Conservation (phyloP, 139 green algal genomes). For the Marvania coccoides region DNA sequence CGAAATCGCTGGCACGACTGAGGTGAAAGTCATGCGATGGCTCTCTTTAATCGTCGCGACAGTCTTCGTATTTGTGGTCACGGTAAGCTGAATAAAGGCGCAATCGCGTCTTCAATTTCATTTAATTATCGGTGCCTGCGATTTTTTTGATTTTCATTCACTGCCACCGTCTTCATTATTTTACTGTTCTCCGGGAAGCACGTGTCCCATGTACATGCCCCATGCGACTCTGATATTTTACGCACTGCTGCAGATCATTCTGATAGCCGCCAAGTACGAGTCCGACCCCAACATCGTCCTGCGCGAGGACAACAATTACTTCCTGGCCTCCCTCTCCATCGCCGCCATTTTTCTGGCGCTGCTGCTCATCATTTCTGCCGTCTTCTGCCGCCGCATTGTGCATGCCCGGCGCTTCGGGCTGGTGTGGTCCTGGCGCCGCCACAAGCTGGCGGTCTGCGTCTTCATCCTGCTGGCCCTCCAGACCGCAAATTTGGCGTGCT, state of each 20-base stretch:
- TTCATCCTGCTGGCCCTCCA: background rate
- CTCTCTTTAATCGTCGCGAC: background rate
- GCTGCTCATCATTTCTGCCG: background rate
- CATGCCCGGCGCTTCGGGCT: background rate
- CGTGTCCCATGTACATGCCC: no score
- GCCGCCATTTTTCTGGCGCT: background rate
- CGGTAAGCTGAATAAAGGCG: no score
- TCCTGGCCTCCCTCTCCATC: background rate
- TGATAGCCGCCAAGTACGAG: background rate
- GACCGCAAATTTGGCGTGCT: background rate
- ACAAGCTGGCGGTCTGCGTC: background rate
- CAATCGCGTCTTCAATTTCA: no score
- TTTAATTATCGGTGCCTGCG: no score
- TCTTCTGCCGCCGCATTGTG: background rate
- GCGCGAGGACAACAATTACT: background rate
- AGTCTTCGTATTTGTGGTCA: background rate
- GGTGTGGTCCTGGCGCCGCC: background rate
- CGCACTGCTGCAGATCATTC: no score
- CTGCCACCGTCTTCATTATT: no score
- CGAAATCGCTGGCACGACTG: background rate
- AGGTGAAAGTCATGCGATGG: background rate
- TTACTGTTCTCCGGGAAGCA: no score
- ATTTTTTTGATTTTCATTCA: no score
- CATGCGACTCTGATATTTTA: no score
- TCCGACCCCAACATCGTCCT: background rate